Evolutionary conservation across 139 green algal species (phyloP), one percentile per base, ranked within the genome.

Genomic region (Edaphochlamys debaryana): DNA sequence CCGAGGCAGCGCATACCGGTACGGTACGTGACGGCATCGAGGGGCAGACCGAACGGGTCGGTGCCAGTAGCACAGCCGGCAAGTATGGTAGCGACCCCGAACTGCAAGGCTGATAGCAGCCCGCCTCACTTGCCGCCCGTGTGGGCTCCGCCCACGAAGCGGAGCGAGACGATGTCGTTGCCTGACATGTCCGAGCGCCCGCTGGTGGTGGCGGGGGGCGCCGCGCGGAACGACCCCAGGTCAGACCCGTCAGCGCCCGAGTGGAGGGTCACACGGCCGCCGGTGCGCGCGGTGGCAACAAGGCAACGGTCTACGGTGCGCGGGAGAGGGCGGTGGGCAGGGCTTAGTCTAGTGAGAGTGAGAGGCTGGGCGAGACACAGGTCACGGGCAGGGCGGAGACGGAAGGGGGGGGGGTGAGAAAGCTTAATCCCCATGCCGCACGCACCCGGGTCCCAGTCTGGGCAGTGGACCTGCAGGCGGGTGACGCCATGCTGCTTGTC

Each of bases 401-500:
- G 29, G 41, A 76, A n/a, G 42, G 15, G 37, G 37, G 4, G 66
- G 36, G 66, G 15, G 11, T 54, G 45, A 13, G 45, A 9, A 9
- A 54, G 45, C 13, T 9, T 13, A 54, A 13, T 13, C 45, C 11
- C 13, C 11, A 9, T 54, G 45, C 45, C 9, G 66, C 11, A 52
- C 71, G 3, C 38, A 80, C 73, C 73, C 60, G 56, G 3, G 27
- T 63, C n/a, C 75, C 75, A 81, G 22, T 81, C 75, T 4, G 60
- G 75, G 58, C 75, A 71, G 58, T 72, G 60, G 17, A 71, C 20
- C 40, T 71, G 60, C 15, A 81, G 60, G 9, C 75, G 75, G 15
- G 60, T 72, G 22, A 81, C 34, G 19, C 29, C 60, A 30, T 81
- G 75, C 40, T 71, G 60, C 40, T 71, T 81, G 60, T 81, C 75